Base-by-base conservation (phyloP, 306 rosid genomes). In the Comarum palustre region DNA sequence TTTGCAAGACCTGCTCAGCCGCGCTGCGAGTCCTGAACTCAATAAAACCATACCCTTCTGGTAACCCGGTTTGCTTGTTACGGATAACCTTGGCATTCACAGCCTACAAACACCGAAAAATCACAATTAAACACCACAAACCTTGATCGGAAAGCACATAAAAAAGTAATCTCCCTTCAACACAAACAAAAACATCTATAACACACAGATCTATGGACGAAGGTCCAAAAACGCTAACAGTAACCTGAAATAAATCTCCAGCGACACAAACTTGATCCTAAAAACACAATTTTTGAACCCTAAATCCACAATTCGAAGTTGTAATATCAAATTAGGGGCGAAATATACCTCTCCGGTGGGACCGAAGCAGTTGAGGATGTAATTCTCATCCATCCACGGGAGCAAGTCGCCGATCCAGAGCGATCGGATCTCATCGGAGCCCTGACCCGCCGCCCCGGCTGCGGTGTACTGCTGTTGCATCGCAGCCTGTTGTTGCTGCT, bases 391-490 rank as follows among this genome's bases (percentile, higher is more conserved):
- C 92, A 88, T 88, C 92, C 92, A 88, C 63, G 55, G 86, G 46
- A 77, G 86, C 79, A 88, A 72, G 84, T 88, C 90, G 1, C 92
- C 92, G 80, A 88, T 85, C 92, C 92, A 88, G 55, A 88, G 90
- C 12, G 92, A 85, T 34, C 84, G 89, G 74, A 88, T 77, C 85
- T 88, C 92, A 7, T 77, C 82, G 5, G 81, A 50, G 24, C 75
- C 70, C 3, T 47, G 29, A 27, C 16, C 55, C 20, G 75, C 57
- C 14, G 31, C 32, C 4, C 11, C 66, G 0, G 51, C 47, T 5
- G 76, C 54, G 8, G 61, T 19, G 69, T 80, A 86, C 81, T 77
- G 86, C 4, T 66, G 78, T 7, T 65, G 81, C 54, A 75, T 68
- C 6, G 84, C 31, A 3, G 31, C 74, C 62, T 42, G 50, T 9